Base-by-base conservation (phyloP, 495 filamentous ascomycete genomes). In the Letharia lupina region DNA sequence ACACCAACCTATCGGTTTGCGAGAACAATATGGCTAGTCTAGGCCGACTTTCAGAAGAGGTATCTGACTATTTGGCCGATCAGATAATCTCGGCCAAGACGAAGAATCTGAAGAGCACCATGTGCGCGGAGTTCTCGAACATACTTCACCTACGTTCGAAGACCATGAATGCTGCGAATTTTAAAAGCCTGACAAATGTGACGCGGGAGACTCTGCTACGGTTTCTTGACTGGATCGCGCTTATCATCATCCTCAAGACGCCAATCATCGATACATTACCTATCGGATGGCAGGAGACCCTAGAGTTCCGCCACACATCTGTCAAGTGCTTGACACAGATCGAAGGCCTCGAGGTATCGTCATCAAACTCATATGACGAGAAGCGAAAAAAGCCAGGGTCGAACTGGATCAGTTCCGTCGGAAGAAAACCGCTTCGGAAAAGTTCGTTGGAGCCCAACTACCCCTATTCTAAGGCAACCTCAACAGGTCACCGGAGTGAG, bases 1-100 rank as follows among this genome's bases (percentile, higher is more conserved):
- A 93, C 71, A 91, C 89, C 64, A 96, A 90, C 76, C 82, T 98
- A 41, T 92, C 94, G 4, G 93, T 98, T 71, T 99, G 94, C 80
- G 94, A 99, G 79, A 99, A 99, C 80, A 99, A 99, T 78, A 99
- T 99, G 95, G 91, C 88, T 52, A 98, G 98, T 66, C 87, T 99
- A 45, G 87, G 95, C 58, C 79, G 98, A 69, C 83, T 99, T 47
- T 98, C 94, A 13, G 94, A 99, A 75, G 94, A 98, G 77, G 94
- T 98, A 8, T 98, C 98, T 73, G 94, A 99, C 77, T 99, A 91
- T 75, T 98, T 94, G 10, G 92, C 93, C 61, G 94, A 98, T 69
- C 91, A 96, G 74, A 96, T 98, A 93, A 99, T 94, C 16, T 96
- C 93, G 40, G 84, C 86, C 35, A 99, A 98, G 81, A 93, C 92